Percentiles rank a stretch among this genome's conserved stretches.
These are phyloP conservation scores for Claviceps paspali DNA, from an alignment of 2,329 filamentous ascomycete species.

Conservation along the genomic window DNA sequence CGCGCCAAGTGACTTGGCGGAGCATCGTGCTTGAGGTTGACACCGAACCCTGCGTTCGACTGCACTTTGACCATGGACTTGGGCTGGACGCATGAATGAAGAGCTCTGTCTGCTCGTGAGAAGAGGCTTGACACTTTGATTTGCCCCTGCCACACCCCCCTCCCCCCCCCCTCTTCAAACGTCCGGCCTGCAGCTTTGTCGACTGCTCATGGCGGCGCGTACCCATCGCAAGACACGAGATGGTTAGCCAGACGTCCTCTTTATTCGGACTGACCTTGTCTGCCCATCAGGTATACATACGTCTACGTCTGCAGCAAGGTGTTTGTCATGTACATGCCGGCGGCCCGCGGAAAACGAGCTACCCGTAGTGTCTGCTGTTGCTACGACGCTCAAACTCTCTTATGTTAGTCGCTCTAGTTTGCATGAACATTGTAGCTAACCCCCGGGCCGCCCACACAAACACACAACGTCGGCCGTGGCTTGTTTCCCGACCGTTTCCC, in stretches of 20 bases:
- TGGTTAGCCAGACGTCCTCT: background rate
- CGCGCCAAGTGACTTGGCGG: background rate
- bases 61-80: background rate
- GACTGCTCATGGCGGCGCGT: background rate
- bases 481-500: too few species aligned
- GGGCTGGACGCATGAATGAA: background rate
- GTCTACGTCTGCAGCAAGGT: background rate
- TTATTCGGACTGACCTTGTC: background rate
- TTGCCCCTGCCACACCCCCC: background rate
- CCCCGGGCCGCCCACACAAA: background rate
- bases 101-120: too few species aligned
- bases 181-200: background rate
- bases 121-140: too few species aligned
- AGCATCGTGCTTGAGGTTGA: conserved; percentile 1
- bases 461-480: background rate
- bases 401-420: background rate
- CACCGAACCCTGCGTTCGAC: conserved; percentile 2
- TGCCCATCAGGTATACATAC: background rate
- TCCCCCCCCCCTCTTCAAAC: background rate
- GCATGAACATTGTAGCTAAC: background rate
- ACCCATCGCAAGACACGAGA: conserved; percentile 2
- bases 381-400: background rate
- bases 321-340: background rate
- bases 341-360: background rate
- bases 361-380: background rate